A percentile compares a stretch with the other conserved stretches of the same genome.
These are phyloP conservation scores for Moniliella sp. DNA, from an alignment of 1,284 basidiomycete species.

Conservation along the genomic window DNA sequence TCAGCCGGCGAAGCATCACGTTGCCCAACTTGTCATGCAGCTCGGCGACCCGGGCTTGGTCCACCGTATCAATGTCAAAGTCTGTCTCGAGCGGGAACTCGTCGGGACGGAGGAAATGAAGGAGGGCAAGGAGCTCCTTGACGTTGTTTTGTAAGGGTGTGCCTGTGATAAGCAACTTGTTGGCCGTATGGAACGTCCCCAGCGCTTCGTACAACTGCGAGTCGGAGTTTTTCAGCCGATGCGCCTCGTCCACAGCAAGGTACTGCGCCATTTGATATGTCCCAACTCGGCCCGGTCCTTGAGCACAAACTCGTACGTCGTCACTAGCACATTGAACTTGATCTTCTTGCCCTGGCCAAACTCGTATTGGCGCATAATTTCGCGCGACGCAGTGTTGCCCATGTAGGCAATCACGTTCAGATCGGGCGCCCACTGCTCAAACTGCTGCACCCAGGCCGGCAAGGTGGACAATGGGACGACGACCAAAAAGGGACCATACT, in stretches of 20 bases:
- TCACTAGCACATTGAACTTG: constrained; percentile 82
- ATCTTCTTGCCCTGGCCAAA: constrained; percentile 57
- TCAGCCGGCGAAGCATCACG: constrained; percentile 81
- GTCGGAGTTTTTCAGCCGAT: constrained; percentile 91
- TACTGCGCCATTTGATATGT: constrained; percentile 91
- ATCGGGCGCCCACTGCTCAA: constrained; percentile 82
- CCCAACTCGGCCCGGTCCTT: constrained; percentile 75
- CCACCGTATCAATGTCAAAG: constrained; percentile 53
- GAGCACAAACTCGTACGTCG: constrained; percentile 98
- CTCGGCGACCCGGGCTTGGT: constrained; percentile 47
- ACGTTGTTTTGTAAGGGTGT: constrained; percentile 98
- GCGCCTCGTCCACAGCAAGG: constrained; percentile 98
- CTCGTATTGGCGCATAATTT: constrained; percentile 60
- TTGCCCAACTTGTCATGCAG: constrained; percentile 78
- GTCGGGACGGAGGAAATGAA: constrained; percentile 97
- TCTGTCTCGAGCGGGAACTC: constrained; percentile 63
- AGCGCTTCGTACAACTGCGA: constrained; percentile 89
- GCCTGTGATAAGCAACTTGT: constrained; percentile 86
- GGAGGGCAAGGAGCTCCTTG: constrained; percentile 79
- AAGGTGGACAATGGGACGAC: constrained; percentile 94
- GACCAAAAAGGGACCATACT: constrained; percentile 83
- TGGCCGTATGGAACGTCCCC: constrained; percentile 63
- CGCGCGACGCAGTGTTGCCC: constrained; percentile 66
- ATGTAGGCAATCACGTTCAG: constrained; percentile 76
- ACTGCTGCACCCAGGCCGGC: constrained; percentile 94